Percentiles rank a stretch among this genome's conserved stretches.
Conservation (phyloP, 2,329 filamentous ascomycete species). For the Chrysosporium keratinophilum region DNA sequence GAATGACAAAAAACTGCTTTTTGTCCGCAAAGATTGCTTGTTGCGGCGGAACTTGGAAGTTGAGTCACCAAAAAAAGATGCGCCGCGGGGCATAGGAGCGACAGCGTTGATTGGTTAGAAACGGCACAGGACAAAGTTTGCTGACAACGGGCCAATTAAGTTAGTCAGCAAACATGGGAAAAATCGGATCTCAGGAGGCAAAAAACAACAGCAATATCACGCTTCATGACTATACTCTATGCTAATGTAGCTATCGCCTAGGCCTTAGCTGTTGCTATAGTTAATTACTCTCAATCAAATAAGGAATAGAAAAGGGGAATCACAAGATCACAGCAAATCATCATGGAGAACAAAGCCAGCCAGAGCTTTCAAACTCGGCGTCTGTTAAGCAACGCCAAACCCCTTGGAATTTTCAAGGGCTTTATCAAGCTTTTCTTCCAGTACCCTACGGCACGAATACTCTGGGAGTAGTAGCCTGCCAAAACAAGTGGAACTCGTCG, state of each 20-base stretch:
- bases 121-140: not conserved
- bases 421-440: slow-evolving; percentile 67
- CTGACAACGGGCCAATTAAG: too few species aligned
- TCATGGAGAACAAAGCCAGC: not conserved
- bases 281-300: not conserved
- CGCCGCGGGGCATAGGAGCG: too few species aligned
- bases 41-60: too few species aligned
- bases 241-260: too few species aligned
- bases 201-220: too few species aligned
- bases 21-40: not conserved
- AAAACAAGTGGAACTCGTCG: slow-evolving; percentile 88
- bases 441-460: slow-evolving; percentile 59
- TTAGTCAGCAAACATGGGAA: too few species aligned
- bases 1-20: not conserved
- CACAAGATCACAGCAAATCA: not conserved
- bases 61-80: too few species aligned
- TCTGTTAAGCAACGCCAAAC: slow-evolving; percentile 63
- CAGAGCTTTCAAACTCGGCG: not conserved
- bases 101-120: not conserved
- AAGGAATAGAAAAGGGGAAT: not conserved
- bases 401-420: slow-evolving; percentile 81
- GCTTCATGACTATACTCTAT: too few species aligned
- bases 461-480: slow-evolving; percentile 76
- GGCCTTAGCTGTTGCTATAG: too few species aligned
- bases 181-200: too few species aligned